Evolutionary conservation across 2,329 filamentous ascomycete genomes (phyloP), one percentile per base, ranked within the genome.

Genomic region (Penicillium carneum): DNA sequence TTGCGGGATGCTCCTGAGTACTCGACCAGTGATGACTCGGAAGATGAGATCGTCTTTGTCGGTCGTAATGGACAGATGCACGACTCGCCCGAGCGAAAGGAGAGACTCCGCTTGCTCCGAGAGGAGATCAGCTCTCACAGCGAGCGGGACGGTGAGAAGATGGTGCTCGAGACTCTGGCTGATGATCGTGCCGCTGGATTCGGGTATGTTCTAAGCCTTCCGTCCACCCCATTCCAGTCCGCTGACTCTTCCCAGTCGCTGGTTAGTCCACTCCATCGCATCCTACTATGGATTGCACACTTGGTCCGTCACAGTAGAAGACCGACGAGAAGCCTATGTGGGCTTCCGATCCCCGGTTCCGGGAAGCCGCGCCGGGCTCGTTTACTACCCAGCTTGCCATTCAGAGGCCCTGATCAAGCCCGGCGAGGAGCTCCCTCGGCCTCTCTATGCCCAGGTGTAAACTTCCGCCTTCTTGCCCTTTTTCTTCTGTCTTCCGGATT

Each of bases 1-100:
- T 72, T 80, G 57, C 78, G 80, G 10, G 79, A 82, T 65, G 77
- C 80, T 1, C 77, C 81, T 33, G 73, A 76, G 14, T 64, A 69
- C 31, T 73, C 69, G 8, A 70, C 69, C 16, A 69, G 63, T 11
- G 83, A 85, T 56, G 83, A 82, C 42, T 85, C 85, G 33, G 92
- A 96, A 63, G 93, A 97, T 64, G 92, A 97, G 79, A 92, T 97
- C 67, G 93, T 97, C 11, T 97, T 97, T 75, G 88, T 96, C 5
- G 93, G 91, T 1, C 81, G 86, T 10, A 86, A 88, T 59, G 84
- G 86, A 71, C 74, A 88, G 80, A 84, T 89, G 88, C 75, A 86
- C 77, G 77, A 91, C 81, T 74, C 82, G 62, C 79, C 81, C 45
- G 79, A 80, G 46, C 84, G 83, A 72, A 85, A 84, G 73, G 80